Conservation (phyloP, 768 basidiomycete genomes). For the Amanita rimosa region DNA sequence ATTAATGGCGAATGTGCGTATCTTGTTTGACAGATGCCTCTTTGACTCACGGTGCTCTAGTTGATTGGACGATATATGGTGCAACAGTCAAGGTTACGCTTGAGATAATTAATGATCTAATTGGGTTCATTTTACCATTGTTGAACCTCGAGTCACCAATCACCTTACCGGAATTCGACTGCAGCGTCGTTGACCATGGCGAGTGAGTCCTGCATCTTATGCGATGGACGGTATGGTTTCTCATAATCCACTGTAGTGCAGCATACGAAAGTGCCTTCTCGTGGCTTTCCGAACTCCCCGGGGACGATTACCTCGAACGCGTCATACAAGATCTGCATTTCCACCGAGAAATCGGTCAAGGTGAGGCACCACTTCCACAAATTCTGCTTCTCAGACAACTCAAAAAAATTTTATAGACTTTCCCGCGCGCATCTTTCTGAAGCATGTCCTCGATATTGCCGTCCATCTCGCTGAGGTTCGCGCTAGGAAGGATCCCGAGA, state of each 20-base stretch:
- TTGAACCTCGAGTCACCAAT: constrained; percentile 14
- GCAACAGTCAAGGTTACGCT: constrained; percentile 30
- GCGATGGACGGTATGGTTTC: background rate
- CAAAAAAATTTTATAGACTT: constrained; percentile 19
- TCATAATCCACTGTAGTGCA: constrained; percentile 17
- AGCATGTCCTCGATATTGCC: constrained; percentile 8
- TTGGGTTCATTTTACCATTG: constrained; percentile 18
- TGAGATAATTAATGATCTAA: constrained; percentile 27
- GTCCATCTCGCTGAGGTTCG: constrained; percentile 9
- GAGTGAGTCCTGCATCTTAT: constrained; percentile 19
- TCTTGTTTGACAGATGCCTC: background rate
- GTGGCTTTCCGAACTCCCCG: constrained; percentile 26
- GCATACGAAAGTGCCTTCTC: constrained; percentile 25
- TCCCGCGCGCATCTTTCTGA: constrained; percentile 8
- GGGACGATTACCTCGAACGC: constrained; percentile 19
- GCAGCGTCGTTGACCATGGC: constrained; percentile 22
- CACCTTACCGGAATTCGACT: constrained; percentile 25
- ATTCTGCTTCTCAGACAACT: constrained; percentile 19
- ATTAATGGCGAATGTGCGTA: constrained; percentile 35
- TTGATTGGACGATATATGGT: constrained; percentile 45
- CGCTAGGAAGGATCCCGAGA: constrained; percentile 6
- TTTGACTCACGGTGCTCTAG: constrained; percentile 18
- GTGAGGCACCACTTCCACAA: constrained; percentile 15
- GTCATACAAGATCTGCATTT: constrained; percentile 30
- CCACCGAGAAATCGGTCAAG: constrained; percentile 32